Evolutionary conservation across 345 rosid species (phyloP), one percentile per base, ranked within the genome.

Genomic region (Syzygium jambos): DNA sequence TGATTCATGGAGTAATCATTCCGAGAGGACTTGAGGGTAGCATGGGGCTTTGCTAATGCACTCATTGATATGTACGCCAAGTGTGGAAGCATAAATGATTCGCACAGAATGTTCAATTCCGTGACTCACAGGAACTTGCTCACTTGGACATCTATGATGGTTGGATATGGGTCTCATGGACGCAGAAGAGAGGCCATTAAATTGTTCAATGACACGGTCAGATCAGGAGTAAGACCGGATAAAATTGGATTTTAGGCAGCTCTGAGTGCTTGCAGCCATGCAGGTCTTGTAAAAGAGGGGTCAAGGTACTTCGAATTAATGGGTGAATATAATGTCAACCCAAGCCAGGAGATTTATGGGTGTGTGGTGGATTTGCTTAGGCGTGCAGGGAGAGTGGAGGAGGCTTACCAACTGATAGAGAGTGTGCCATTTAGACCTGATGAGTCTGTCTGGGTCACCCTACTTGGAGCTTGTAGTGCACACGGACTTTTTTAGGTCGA

Each of bases 61-160:
- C 90, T 95, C 78, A 92, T 94, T 49, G 97, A 95, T 89, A 95
- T 96, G 98, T 93, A 98, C 87, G 96, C 97, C 63, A 94, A 94
- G 91, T 94, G 99, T 52, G 99, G 99, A 43, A 92, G 89, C 87
- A 63, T 95, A 86, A 86, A 87, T 8, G 92, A 93, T 86, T 91
- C 95, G 0, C 82, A 85, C 52, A 94, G 91, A 88, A 89, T 94
- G 51, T 96, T 95, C 86, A 87, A 63, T 43, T 92, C 92, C 78
- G 90, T 94, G 90, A 49, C 86, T 51, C 88, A 88, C 84, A 93
- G 89, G 86, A 88, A 93, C 88, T 90, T 97, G 87, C 93, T 96
- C 15, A 95, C 96, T 78, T 98, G 99, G 99, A 95, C 97, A 30
- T 95, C 98, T 61, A 96, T 97, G 97, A 94, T 97, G 98, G 92